Evolutionary conservation across 768 basidiomycete genomes (phyloP).

Genomic region (Polyporus arcularius): DNA sequence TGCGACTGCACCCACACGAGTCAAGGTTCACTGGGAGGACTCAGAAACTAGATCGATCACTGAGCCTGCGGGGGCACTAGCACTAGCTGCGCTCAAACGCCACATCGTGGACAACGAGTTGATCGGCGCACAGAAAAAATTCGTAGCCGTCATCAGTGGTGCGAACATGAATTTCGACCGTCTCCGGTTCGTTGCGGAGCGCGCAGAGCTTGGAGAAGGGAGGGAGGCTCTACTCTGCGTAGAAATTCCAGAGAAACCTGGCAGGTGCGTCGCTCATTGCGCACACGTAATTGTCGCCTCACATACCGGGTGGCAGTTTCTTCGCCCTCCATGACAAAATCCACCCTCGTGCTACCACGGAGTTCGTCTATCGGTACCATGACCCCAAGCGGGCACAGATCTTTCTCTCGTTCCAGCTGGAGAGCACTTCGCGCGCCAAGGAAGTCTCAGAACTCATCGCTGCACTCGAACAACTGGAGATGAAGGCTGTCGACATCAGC

Average conservation of each 20-base stretch:
- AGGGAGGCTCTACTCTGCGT: conserved; percentile 91
- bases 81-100: conserved; percentile 88
- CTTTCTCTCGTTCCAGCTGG: conserved; percentile 87
- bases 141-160: conserved; percentile 91
- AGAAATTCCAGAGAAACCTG: conserved; percentile 91
- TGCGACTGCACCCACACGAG: background rate
- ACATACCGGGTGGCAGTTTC: conserved; percentile 55
- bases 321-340: conserved; percentile 83
- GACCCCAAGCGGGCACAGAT: conserved; percentile 76
- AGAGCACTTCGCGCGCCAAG: conserved; percentile 51
- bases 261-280: conserved; percentile 55
- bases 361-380: conserved; percentile 93
- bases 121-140: conserved; percentile 79
- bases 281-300: too few species aligned
- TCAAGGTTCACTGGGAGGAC: background rate
- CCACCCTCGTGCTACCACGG: conserved; percentile 90
- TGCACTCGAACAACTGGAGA: conserved; percentile 63
- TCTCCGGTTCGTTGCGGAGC: conserved; percentile 96
- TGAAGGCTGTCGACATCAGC: conserved; percentile 88
- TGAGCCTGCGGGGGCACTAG: conserved; percentile 94
- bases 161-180: conserved; percentile 99
- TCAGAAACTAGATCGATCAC: conserved; percentile 94
- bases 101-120: conserved; percentile 83
- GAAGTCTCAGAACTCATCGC: conserved; percentile 69
- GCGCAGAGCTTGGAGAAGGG: conserved; percentile 95